Base-by-base conservation (phyloP, 2,329 filamentous ascomycete species). In the Aspergillus awamori region DNA sequence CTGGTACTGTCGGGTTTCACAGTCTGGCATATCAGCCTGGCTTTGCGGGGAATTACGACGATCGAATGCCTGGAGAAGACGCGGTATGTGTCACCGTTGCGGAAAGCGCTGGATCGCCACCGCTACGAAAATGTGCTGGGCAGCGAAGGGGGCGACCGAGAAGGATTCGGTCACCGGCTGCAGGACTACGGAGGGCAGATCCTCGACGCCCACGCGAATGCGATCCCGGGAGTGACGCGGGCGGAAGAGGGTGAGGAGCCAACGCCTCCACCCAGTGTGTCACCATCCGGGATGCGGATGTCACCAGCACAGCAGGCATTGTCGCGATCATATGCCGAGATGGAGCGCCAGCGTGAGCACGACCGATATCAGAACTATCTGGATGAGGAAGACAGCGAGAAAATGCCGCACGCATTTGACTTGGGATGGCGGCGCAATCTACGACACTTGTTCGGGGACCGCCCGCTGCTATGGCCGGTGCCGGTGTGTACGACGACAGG, bases 51-150 rank as follows among this genome's bases (percentile, higher is more conserved):
- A 3, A 88, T 96, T 77, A 99, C 95, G 1, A 99, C 95, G 3
- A 97, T 99, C 61, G 95, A 99, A 76, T 96, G 90, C 70, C 81
- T 99, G 62, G 95, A 99, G 77, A 97, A 95, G 82, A 98, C 94
- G 2, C 86, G 95, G 58, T 99, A 99, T 77, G 84, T 97, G 7
- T 92, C 90, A 8, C 92, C 92, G 0, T 75, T 97, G 62, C 86
- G 89, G 59, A 87, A 87, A 72, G 85, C 85, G 53, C 84, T 94
- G 72, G 87, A 91, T 72, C 81, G 86, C 64, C 84, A 88, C 58
- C 84, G 87, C 67, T 77, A 80, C 63, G 82, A 85, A 51, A 82
- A 85, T 63, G 80, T 84, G 13, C 53, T 64, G 45, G 58, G 76
- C 47, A 55, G 47, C 7, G 60, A 63, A 24, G 59, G 15, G 8